Conservation (phyloP, 1,284 basidiomycete species). For the Leucoagaricus sp. region DNA sequence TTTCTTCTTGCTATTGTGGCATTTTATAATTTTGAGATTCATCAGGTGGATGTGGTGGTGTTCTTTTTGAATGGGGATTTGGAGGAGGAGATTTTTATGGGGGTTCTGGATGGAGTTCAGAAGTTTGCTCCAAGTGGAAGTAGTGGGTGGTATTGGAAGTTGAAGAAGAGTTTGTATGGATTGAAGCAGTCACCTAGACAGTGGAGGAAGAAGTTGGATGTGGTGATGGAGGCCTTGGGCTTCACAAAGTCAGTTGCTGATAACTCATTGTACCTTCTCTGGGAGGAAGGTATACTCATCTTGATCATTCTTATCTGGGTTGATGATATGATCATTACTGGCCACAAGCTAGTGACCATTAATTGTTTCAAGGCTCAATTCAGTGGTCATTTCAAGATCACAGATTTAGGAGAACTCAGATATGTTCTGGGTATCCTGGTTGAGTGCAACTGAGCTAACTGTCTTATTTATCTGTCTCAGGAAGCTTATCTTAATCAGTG, state of each 20-base stretch:
- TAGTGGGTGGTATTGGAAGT: slow-evolving; percentile 13
- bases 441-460: slow-evolving; percentile 5
- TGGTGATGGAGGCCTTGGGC: slow-evolving; percentile 9
- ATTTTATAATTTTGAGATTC: slow-evolving; percentile 2
- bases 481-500: slow-evolving; percentile 19
- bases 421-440: slow-evolving; percentile 20
- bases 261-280: slow-evolving; percentile 12
- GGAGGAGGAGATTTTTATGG: slow-evolving; percentile 20
- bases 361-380: slow-evolving; percentile 10
- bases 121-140: background rate
- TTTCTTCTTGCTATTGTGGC: slow-evolving; percentile 11
- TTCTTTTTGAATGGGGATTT: slow-evolving; percentile 10
- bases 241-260: slow-evolving; percentile 9
- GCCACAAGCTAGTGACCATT: background rate
- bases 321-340: slow-evolving; percentile 15
- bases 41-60: slow-evolving; percentile 15
- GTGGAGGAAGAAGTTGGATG: slow-evolving; percentile 21
- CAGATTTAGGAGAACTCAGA: slow-evolving; percentile 19
- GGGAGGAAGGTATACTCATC: background rate
- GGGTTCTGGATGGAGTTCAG: slow-evolving; percentile 13
- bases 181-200: slow-evolving; percentile 23
- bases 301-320: slow-evolving; percentile 19
- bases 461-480: slow-evolving; percentile 19
- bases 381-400: slow-evolving; percentile 17
- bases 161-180: slow-evolving; percentile 24